These are phyloP conservation scores for Beta macrorhiza DNA, from an alignment of 179 eudicot genomes.

Conservation along the genomic window DNA sequence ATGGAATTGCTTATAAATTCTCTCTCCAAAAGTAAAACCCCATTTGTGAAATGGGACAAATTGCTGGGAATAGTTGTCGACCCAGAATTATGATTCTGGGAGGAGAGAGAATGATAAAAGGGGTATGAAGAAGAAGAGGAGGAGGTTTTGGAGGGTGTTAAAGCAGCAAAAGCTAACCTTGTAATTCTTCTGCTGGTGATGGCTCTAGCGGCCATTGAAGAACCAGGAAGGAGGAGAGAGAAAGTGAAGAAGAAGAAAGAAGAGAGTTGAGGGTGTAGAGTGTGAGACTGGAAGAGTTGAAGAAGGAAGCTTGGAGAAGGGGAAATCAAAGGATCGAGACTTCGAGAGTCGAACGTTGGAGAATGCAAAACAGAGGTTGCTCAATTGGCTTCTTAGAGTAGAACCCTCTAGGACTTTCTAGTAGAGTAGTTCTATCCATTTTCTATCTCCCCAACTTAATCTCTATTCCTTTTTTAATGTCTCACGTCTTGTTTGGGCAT, in stretches of 20 bases:
- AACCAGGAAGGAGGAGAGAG: slow-evolving; percentile 11
- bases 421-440: not conserved
- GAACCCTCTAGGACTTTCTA: not conserved
- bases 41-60: slow-evolving; percentile 3
- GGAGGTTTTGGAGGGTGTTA: slow-evolving; percentile 21
- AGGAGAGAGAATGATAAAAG: not conserved
- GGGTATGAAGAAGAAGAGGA: slow-evolving; percentile 3
- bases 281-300: not conserved
- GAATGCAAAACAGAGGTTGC: not conserved
- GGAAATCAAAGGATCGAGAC: slow-evolving; percentile 9
- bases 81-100: not conserved
- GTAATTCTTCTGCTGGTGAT: slow-evolving; percentile 27
- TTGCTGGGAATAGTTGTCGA: not conserved
- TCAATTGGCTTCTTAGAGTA: not conserved
- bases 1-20: not conserved
- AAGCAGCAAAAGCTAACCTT: slow-evolving; percentile 35
- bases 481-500: no score
- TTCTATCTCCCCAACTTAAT: no score
- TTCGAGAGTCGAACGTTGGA: not conserved
- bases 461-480: no score
- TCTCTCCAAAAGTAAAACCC: slow-evolving; percentile 16
- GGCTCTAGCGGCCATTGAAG: slow-evolving; percentile 36
- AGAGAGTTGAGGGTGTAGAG: not conserved
- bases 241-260: not conserved
- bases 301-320: slow-evolving; percentile 39